A percentile compares a stretch with the other conserved stretches of the same genome.
These are phyloP conservation scores for Speleostelium caveatum DNA, from an alignment of 78 protist genomes.

Conservation along the genomic window DNA sequence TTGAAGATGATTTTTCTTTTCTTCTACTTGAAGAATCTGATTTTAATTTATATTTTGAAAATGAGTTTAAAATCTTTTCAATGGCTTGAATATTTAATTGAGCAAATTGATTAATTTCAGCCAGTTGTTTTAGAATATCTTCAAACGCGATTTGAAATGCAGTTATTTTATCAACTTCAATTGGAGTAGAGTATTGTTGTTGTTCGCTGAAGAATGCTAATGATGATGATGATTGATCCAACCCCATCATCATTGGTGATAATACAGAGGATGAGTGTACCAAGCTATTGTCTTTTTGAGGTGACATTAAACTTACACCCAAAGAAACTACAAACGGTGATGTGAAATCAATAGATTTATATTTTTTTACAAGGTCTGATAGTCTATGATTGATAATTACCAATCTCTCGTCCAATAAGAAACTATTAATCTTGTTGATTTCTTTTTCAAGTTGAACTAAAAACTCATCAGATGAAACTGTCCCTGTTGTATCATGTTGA, in stretches of 20 bases:
- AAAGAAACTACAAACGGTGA: conserved; percentile 57
- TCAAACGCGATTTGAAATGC: conserved; percentile 68
- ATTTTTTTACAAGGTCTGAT: conserved; percentile 8
- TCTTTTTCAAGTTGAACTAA: conserved; percentile 32
- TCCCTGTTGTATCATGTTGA: neutral
- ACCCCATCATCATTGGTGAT: no score
- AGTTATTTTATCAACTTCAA: conserved; percentile 23
- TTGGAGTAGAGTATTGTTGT: neutral
- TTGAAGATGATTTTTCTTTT: conserved; percentile 2
- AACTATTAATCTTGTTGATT: conserved; percentile 28
- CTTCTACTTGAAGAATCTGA: neutral
- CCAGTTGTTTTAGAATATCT: conserved; percentile 61
- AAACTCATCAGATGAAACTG: neutral
- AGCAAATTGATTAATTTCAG: conserved; percentile 55
- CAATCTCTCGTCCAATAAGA: conserved; percentile 28
- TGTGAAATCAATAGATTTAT: conserved; percentile 39
- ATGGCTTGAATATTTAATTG: conserved; percentile 59
- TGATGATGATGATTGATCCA: conserved; percentile 41
- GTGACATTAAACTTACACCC: conserved; percentile 1
- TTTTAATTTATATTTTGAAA: conserved; percentile 34
- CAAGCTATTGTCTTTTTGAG: neutral
- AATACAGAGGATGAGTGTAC: neutral
- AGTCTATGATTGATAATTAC: conserved; percentile 8
- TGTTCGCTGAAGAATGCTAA: neutral
- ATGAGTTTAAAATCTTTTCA: conserved; percentile 44